Conservation (phyloP, 177 flowering plant species). For the Telopea speciosissima region DNA sequence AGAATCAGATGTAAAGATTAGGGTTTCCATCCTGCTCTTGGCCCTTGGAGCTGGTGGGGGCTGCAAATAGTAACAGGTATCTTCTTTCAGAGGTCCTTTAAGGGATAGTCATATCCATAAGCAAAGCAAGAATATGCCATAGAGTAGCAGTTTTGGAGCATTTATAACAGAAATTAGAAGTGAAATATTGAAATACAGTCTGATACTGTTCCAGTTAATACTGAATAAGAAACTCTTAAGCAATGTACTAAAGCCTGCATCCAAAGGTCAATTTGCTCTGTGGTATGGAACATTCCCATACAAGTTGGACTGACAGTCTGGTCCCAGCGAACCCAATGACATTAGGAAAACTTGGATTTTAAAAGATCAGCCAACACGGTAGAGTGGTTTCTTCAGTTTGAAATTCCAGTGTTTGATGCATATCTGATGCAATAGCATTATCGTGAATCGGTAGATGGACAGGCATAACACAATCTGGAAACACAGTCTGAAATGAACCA, state of each 20-base stretch:
- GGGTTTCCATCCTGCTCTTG: slow-evolving; percentile 74
- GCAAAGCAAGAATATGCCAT: not conserved
- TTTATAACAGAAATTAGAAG: not conserved
- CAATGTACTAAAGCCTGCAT: not conserved
- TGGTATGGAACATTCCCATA: not conserved
- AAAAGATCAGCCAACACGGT: not conserved
- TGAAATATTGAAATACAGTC: not conserved
- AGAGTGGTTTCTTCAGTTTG: not conserved
- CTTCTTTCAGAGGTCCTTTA: slow-evolving; percentile 3
- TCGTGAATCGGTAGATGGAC: too few relatives aligned
- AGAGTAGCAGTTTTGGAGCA: not conserved
- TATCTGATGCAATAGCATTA: not conserved
- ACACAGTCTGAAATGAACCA: not conserved
- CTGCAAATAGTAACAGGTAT: slow-evolving; percentile 37
- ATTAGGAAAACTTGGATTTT: not conserved
- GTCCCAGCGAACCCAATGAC: not conserved
- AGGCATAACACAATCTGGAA: not conserved
- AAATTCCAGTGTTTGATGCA: not conserved
- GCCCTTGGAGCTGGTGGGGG: slow-evolving; percentile 73
- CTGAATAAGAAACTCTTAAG: not conserved
- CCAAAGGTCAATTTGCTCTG: not conserved
- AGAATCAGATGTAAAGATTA: slow-evolving; percentile 57
- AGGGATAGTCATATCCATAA: not conserved
- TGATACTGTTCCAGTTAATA: not conserved
- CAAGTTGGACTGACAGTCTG: not conserved